A percentile compares a stretch with the other conserved stretches of the same genome.
phyloP scores from a whole-genome alignment of 2,329 filamentous ascomycete genomes.

The Zymoseptoria passerinii region DNA sequence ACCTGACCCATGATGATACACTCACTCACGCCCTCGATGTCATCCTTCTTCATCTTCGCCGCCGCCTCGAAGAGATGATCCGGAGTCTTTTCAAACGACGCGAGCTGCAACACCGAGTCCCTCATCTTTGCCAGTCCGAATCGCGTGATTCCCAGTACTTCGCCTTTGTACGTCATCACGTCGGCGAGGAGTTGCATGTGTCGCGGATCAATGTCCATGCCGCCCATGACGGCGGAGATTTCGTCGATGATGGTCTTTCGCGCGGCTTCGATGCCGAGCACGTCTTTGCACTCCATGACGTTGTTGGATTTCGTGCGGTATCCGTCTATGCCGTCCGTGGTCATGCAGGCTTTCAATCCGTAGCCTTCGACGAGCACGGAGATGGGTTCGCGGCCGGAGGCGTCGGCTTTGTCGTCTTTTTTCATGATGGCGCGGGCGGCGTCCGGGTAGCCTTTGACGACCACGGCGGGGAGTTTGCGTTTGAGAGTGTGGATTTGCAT shows the following conservation, averaged over 20 bases:
- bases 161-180: conserved; percentile 98
- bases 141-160: conserved; percentile 90
- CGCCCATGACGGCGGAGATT: conserved; percentile 80
- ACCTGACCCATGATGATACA: conserved; percentile 98
- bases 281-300: conserved; percentile 78
- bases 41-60: conserved; percentile 81
- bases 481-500: conserved; percentile 79
- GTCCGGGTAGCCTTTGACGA: conserved; percentile 82
- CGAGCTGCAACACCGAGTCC: conserved; percentile 85
- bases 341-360: conserved; percentile 82
- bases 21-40: conserved; percentile 87
- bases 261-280: conserved; percentile 92
- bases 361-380: conserved; percentile 82
- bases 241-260: conserved; percentile 81
- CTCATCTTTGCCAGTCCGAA: conserved; percentile 96
- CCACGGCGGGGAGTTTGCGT: conserved; percentile 69
- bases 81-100: conserved; percentile 95
- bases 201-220: conserved; percentile 92
- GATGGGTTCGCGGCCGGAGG: conserved; percentile 52
- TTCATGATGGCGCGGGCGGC: conserved; percentile 83
- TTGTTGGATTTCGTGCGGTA: conserved; percentile 69
- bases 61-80: conserved; percentile 96
- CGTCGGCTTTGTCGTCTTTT: conserved; percentile 58
- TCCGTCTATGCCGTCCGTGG: conserved; percentile 81
- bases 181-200: conserved; percentile 97